A percentile compares a stretch with the other conserved stretches of the same genome.
phyloP scores from a whole-genome alignment of 164 flowering plant species.

The Dillenia suffruticosa region DNA sequence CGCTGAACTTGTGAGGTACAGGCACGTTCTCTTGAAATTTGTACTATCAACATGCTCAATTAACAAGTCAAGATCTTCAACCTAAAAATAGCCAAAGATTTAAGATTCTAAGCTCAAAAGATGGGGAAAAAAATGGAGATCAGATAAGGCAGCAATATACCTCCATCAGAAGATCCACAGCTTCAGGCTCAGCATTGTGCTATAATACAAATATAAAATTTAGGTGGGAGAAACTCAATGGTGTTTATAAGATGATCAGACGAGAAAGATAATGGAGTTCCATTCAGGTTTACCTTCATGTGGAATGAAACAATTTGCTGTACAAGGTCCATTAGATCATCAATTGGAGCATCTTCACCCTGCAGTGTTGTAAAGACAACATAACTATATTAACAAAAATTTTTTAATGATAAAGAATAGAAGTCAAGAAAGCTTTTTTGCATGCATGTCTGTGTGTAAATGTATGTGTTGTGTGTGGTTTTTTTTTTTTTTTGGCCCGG shows the following conservation, averaged over 20 bases:
- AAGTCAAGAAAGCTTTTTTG: neutral
- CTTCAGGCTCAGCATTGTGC: slow-evolving; percentile 99
- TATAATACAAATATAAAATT: slow-evolving; percentile 26
- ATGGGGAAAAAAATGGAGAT: neutral
- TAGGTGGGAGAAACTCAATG: too few relatives aligned
- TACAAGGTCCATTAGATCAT: slow-evolving; percentile 91
- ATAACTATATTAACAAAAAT: neutral
- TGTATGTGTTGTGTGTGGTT: neutral
- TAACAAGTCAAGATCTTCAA: slow-evolving; percentile 89
- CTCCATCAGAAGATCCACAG: slow-evolving; percentile 98
- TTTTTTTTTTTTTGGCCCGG: too few relatives aligned
- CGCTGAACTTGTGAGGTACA: slow-evolving; percentile 81
- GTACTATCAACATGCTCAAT: slow-evolving; percentile 74
- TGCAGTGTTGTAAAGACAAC: slow-evolving; percentile 24
- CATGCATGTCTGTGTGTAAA: neutral
- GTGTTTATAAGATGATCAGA: too few relatives aligned
- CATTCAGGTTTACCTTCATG: slow-evolving; percentile 63
- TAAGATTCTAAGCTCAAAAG: neutral
- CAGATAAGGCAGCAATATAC: slow-evolving; percentile 23
- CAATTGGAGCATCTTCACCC: slow-evolving; percentile 67
- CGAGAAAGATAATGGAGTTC: neutral
- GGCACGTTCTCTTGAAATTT: slow-evolving; percentile 85
- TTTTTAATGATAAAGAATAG: too few relatives aligned
- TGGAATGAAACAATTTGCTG: slow-evolving; percentile 93
- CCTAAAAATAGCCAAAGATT: slow-evolving; percentile 32